A percentile compares a stretch with the other conserved stretches of the same genome.
phyloP scores from a whole-genome alignment of 2,329 filamentous ascomycete species.

The Nannizziopsis arthrosporioides region DNA sequence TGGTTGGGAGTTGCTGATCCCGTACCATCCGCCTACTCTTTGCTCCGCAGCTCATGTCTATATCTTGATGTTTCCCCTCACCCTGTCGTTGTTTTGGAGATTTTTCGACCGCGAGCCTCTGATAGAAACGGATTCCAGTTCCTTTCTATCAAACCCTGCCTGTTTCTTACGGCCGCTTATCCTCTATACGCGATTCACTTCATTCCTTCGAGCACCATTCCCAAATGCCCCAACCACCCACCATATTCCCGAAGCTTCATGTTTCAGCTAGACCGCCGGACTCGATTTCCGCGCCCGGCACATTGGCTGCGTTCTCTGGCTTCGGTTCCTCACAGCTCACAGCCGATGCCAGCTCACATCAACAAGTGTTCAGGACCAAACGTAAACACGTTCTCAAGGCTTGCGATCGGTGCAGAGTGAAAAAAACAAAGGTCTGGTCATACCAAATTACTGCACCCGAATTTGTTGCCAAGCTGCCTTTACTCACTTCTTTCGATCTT shows the following conservation, averaged over 20 bases:
- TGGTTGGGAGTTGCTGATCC: constrained; percentile 8
- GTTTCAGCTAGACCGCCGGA: constrained; percentile 26
- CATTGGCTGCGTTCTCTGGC: constrained; percentile 24
- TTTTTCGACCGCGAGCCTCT: constrained; percentile 7
- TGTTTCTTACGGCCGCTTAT: neutral
- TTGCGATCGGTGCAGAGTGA: constrained; percentile 36
- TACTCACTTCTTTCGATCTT: constrained; percentile 14
- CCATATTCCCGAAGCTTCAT: constrained; percentile 27
- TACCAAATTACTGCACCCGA: constrained; percentile 4
- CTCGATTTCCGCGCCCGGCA: constrained; percentile 25
- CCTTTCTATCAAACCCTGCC: constrained; percentile 7
- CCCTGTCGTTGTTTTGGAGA: constrained; percentile 7
- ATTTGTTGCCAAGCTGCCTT: constrained; percentile 5
- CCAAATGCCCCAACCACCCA: constrained; percentile 17
- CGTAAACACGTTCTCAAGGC: constrained; percentile 36
- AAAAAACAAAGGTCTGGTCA: constrained; percentile 34
- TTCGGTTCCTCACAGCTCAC: constrained; percentile 22
- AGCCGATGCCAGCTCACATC: constrained; percentile 27
- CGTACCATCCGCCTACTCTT: constrained; percentile 1
- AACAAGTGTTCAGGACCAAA: constrained; percentile 34
- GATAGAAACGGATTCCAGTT: constrained; percentile 11
- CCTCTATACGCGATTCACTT: constrained; percentile 3
- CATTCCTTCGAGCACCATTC: constrained; percentile 2
- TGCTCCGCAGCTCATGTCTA: constrained; percentile 10
- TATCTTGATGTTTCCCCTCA: constrained; percentile 16